Base-by-base conservation (phyloP, 2,329 filamentous ascomycete genomes). In the Apiospora arundinis region DNA sequence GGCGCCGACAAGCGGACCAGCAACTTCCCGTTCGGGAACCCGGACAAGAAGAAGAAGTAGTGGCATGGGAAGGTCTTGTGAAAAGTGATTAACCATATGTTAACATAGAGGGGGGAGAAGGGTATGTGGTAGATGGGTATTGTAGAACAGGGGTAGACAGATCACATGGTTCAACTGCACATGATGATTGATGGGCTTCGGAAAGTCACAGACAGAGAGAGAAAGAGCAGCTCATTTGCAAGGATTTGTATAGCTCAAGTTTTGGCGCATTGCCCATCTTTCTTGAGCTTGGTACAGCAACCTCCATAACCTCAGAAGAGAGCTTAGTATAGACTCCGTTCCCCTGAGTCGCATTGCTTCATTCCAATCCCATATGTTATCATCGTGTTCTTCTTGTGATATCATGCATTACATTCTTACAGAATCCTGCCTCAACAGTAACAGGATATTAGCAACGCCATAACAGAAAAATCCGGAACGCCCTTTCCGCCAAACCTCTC, bases 1-100 rank as follows among this genome's bases (percentile, higher is more conserved):
- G 83, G 83, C 5, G 81, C 80, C 23, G 82, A 84, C 73, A 84
- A 83, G 79, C 76, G 79, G 67, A 83, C 80, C 25, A 83, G 82
- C 71, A 80, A 81, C 16, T 84, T 81, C 63, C 82, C 82, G 11
- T 84, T 85, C 69, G 73, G 73, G 71, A 79, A 79, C 72, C 49
- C 46, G 73, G 71, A 72, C 72, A 74, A 76, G 72, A 72, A 72
- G 21, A 44, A 44, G 67, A 18, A 69, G 45, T n/a, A 68, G 67
- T 6, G n/a, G 56, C 56, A 18, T 7, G 56, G 21, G 4, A 63
- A n/a, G 56, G 56, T 5, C 32, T 7, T 37, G 21, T 40, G n/a
- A n/a, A n/a, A 6, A 63, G 52, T 5, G 14, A 45, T 16, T 12
- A 4, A 1, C 1, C 42, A 14, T 45, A 45, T 45, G 3, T 32